Conservation (phyloP, 768 basidiomycete species). For the Russula sp. region DNA sequence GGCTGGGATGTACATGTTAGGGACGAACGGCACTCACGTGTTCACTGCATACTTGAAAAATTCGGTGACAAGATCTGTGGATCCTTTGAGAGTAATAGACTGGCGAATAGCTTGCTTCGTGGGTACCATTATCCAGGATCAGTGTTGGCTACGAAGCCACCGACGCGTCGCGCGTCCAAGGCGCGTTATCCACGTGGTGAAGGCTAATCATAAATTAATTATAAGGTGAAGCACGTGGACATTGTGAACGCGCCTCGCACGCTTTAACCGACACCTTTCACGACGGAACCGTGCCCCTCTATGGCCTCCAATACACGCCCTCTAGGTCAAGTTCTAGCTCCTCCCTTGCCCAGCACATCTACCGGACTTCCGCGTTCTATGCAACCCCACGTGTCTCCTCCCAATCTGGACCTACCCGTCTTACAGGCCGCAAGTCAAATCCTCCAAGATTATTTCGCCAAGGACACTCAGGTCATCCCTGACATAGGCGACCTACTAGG, state of each 20-base stretch:
- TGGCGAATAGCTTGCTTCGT: constrained; percentile 51
- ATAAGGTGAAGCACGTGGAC: constrained; percentile 2
- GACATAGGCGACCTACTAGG: constrained; percentile 64
- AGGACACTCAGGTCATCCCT: constrained; percentile 69
- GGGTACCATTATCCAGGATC: constrained; percentile 32
- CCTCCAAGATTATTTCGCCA: constrained; percentile 60
- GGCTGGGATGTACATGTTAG: background rate
- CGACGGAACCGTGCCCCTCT: background rate
- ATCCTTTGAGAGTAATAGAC: constrained; percentile 93
- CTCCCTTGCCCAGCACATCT: constrained; percentile 6
- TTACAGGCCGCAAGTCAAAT: constrained; percentile 63
- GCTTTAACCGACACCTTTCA: too few relatives aligned
- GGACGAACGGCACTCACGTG: constrained; percentile 51
- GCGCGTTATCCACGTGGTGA: background rate
- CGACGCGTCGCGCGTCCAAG: background rate
- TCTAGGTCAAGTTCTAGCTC: background rate
- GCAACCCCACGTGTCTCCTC: constrained; percentile 20
- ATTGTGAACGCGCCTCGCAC: background rate
- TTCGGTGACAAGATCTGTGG: constrained; percentile 88
- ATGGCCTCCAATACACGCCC: background rate
- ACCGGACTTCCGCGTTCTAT: constrained; percentile 12
- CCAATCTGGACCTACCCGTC: constrained; percentile 50
- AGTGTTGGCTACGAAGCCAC: background rate
- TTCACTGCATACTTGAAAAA: constrained; percentile 99
- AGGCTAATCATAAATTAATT: background rate